Evolutionary conservation across 2,329 filamentous ascomycete species (phyloP), one percentile per base, ranked within the genome.

Genomic region (Paecilomyces formosus): DNA sequence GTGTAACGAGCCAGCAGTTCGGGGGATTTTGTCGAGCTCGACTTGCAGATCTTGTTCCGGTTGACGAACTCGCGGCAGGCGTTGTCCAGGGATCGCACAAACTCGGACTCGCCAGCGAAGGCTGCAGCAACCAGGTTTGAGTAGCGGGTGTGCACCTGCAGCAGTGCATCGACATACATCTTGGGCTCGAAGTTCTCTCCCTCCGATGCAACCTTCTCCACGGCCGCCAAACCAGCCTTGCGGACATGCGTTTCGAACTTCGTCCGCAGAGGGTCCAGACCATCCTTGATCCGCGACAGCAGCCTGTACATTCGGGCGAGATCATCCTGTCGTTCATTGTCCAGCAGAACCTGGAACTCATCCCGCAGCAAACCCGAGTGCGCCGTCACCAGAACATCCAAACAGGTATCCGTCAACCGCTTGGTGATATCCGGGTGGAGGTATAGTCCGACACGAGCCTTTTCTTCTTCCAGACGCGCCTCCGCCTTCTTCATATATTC

Each of bases 401-500:
- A 90, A 74, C 93, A 99, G 2, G 87, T 86, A 68, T 90, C 91
- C 78, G 92, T 96, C 57, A 99, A 79, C 15, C 87, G 87, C 7
- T 86, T 78, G 65, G 90, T 89, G 59, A 97, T 97, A 74, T 99
- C 94, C 35, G 86, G 85, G 68, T 97, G 91, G 53, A 99, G 82
- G 70, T 96, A 99, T 70, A 97, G 85, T 64, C 86, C 86, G 9
- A 99, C 94, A 26, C 94, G 90, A 70, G 93, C 90, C 77, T 96
- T 94, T 75, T 99, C 94, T 75, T 99, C 94, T 7, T 90, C 85
- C 61, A 99, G 78, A 31, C 94, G 87, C 50, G 85, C 78, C 76
- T 97, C 93, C 0, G 94, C 95, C 83, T 99, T 99, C 81, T 97
- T 97, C 94, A 99, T 97, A 77, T 97, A 99, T 71, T 99, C 94